Evolutionary conservation across 306 rosid genomes (phyloP).

Genomic region (Parietaria judaica): DNA sequence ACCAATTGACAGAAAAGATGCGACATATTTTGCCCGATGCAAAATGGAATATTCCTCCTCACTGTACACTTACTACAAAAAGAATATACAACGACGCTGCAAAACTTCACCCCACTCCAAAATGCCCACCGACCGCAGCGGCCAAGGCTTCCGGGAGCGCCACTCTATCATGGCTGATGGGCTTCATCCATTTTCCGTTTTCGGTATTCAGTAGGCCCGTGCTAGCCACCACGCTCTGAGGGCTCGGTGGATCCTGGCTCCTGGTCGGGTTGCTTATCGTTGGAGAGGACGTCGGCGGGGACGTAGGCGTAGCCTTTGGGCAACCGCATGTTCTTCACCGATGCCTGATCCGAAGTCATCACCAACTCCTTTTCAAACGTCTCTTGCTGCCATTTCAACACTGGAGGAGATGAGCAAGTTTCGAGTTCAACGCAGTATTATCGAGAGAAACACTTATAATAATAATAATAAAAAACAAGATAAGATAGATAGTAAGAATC

Average conservation of each 20-base stretch:
- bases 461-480: no score
- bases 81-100: conserved; percentile 55
- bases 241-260: conserved; percentile 48
- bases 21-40: conserved; percentile 34
- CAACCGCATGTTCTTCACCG: conserved; percentile 73
- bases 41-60: conserved; percentile 44
- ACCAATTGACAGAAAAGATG: conserved; percentile 7
- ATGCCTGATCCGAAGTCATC: conserved; percentile 98
- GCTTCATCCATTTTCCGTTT: conserved; percentile 13
- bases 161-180: no score
- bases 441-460: no score
- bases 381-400: conserved; percentile 51
- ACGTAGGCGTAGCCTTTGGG: conserved; percentile 96
- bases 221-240: conserved; percentile 47
- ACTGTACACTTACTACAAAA: conserved; percentile 63
- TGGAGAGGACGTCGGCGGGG: conserved; percentile 86
- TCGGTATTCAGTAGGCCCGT: conserved; percentile 4
- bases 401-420: conserved; percentile 19
- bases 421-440: not conserved
- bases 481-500: no score
- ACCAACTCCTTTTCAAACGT: conserved; percentile 82
- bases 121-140: not conserved
- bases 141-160: no score
- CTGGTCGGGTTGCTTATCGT: conserved; percentile 61
- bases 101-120: conserved; percentile 40